Base-by-base conservation (phyloP, 2,329 filamentous ascomycete genomes). In the Metarhizium sp. region DNA sequence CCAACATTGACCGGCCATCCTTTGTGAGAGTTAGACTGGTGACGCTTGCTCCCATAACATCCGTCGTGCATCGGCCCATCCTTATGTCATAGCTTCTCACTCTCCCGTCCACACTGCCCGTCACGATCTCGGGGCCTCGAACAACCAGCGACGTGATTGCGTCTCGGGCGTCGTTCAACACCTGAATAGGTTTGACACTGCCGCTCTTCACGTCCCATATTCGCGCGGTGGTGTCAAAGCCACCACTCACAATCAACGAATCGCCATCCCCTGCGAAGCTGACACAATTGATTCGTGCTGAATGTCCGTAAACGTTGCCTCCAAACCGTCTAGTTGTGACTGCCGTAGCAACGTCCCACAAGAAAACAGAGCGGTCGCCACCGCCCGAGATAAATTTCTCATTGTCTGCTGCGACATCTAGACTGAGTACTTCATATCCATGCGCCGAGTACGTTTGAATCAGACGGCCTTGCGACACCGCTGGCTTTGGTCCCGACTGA, bases 391-490 rank as follows among this genome's bases (percentile, higher is more conserved):
- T 86, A 69, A 99, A 96, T 47, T 84, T 84, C 61, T 90, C 81
- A 71, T 99, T 99, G 73, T 90, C 86, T 29, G 75, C 66, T 7
- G 82, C 75, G 51, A 96, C 87, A 53, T 81, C 78, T 43, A 99
- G 78, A 61, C 89, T 88, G 58, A 96, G 85, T 7, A 99, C 87
- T 63, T 92, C 88, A 75, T 99, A 96, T 61, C 90, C 92, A 72
- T 99, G 94, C 2, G 88, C 90, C 40, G 85, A 76, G 74, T 96
- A 99, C 40, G 84, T 88, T 72, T 96, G 92, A 66, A 99, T 90
- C 3, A 94, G 84, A 2, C 77, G 75, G 61, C 78, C 80, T 57
- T 78, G 67, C 1, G 78, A 76, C 6, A 74, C 59, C 1, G 61
- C 42, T 3, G 60, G 50, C 42, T 61, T 61, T 42, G 70, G 64